A percentile compares a stretch with the other conserved stretches of the same genome.
Evolutionary conservation across 2,329 filamentous ascomycete genomes (phyloP).

Genomic region (Aquanectria penicillioides): DNA sequence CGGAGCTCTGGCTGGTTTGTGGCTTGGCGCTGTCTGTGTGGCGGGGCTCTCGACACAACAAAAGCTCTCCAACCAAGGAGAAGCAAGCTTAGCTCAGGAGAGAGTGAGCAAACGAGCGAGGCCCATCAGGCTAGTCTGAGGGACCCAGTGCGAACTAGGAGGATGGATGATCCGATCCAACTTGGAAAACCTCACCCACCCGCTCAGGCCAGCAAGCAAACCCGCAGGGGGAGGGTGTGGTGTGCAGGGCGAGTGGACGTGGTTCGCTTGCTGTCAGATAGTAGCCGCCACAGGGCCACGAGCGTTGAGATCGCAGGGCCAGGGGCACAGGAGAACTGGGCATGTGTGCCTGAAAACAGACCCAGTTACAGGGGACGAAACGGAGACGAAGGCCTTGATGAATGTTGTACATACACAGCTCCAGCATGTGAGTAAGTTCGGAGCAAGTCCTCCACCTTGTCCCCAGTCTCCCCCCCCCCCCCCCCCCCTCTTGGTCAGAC

Average conservation of each 20-base stretch:
- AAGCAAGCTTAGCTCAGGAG: conserved; percentile 10
- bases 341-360: neutral
- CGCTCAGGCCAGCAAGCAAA: conserved; percentile 12
- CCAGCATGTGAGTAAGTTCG: neutral
- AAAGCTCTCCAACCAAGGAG: no score
- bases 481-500: no score
- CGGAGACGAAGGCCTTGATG: neutral
- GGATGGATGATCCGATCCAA: conserved; percentile 1
- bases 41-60: conserved; percentile 11
- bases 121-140: conserved; percentile 4
- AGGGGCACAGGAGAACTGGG: conserved; percentile 13
- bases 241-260: neutral
- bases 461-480: no score
- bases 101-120: neutral
- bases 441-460: neutral
- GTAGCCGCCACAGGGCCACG: conserved; percentile 25
- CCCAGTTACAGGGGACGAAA: conserved; percentile 1
- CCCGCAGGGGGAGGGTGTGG: conserved; percentile 11
- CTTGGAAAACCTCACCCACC: conserved; percentile 4
- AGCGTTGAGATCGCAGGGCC: conserved; percentile 32
- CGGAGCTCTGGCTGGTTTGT: no score
- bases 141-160: conserved; percentile 5
- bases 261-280: conserved; percentile 27
- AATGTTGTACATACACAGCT: conserved; percentile 2
- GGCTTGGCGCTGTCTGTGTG: conserved; percentile 15